phyloP scores from a whole-genome alignment of 2,329 filamentous ascomycete genomes.

The Neofusicoccum cordaticola region DNA sequence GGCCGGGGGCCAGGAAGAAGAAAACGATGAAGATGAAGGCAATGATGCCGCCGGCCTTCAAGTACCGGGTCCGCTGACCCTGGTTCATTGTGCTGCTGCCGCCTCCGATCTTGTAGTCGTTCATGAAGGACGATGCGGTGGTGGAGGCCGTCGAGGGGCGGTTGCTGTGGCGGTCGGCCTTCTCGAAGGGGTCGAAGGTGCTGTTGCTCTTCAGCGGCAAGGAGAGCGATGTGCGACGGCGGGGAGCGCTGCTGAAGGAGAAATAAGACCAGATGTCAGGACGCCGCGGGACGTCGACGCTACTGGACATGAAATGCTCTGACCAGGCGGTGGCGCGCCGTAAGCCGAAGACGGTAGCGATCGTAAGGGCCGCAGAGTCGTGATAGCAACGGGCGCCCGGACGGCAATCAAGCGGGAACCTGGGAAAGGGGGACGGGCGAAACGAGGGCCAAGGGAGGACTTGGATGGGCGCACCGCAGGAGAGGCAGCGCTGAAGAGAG shows the following conservation, averaged over 20 bases:
- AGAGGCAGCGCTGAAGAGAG: not conserved
- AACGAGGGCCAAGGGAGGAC: not conserved
- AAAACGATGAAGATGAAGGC: slow-evolving; percentile 57
- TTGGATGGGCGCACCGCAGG: not conserved
- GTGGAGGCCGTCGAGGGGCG: slow-evolving; percentile 27
- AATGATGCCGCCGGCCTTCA: slow-evolving; percentile 62
- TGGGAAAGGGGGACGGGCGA: not conserved
- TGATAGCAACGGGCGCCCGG: not conserved
- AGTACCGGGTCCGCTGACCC: slow-evolving; percentile 57
- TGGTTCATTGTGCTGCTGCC: slow-evolving; percentile 52
- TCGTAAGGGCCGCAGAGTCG: slow-evolving; percentile 12
- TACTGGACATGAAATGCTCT: slow-evolving; percentile 52
- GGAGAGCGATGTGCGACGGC: slow-evolving; percentile 52
- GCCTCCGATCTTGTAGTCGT: slow-evolving; percentile 43
- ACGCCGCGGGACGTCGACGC: slow-evolving; percentile 49
- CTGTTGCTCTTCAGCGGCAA: slow-evolving; percentile 42
- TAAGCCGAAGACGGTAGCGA: slow-evolving; percentile 16
- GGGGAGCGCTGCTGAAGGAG: slow-evolving; percentile 47
- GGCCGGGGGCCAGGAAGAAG: slow-evolving; percentile 53
- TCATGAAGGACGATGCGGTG: slow-evolving; percentile 38
- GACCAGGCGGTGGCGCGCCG: slow-evolving; percentile 16
- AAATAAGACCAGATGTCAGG: slow-evolving; percentile 55
- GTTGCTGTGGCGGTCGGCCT: slow-evolving; percentile 42
- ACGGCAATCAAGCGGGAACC: not conserved
- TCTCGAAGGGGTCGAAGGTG: slow-evolving; percentile 45